A percentile compares a stretch with the other conserved stretches of the same genome.
phyloP scores from a whole-genome alignment of 768 basidiomycete genomes.

The Podaxis mareebaensis region DNA sequence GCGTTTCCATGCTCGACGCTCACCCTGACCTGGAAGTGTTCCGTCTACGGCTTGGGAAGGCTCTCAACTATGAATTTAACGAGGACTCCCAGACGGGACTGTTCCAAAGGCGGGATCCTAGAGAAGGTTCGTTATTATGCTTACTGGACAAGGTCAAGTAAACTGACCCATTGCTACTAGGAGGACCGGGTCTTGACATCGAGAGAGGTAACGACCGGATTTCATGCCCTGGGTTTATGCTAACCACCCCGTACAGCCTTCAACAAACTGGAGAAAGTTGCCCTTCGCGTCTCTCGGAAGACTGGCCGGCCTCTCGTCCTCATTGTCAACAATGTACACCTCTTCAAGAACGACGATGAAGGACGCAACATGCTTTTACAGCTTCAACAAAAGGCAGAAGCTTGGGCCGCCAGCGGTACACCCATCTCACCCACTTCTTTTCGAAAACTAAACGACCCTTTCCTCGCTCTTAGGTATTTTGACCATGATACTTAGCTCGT shows the following conservation, averaged over 20 bases:
- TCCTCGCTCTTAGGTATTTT: constrained; percentile 52
- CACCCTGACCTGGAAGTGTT: constrained; percentile 89
- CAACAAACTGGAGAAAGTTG: constrained; percentile 87
- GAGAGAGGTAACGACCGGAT: constrained; percentile 59
- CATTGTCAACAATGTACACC: constrained; percentile 79
- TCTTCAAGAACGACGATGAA: constrained; percentile 74
- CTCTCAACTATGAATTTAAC: constrained; percentile 83
- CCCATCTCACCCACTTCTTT: constrained; percentile 15
- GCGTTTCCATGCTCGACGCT: constrained; percentile 77
- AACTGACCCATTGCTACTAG: constrained; percentile 29
- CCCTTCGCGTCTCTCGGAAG: constrained; percentile 57
- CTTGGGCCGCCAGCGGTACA: constrained; percentile 81
- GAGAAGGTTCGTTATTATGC: constrained; percentile 54
- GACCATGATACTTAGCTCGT: constrained; percentile 81
- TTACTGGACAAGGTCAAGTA: not conserved
- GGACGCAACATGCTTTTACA: constrained; percentile 81
- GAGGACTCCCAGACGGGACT: constrained; percentile 80
- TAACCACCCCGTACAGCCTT: constrained; percentile 43
- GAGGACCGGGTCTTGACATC: constrained; percentile 78
- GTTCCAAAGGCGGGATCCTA: constrained; percentile 81
- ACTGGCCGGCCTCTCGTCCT: constrained; percentile 73
- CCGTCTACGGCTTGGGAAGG: constrained; percentile 80
- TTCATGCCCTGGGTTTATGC: not conserved
- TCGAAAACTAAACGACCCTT: not conserved
- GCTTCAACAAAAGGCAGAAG: constrained; percentile 82